Conservation (phyloP, 768 basidiomycete species). For the Lepiota brunneoincarnata region DNA sequence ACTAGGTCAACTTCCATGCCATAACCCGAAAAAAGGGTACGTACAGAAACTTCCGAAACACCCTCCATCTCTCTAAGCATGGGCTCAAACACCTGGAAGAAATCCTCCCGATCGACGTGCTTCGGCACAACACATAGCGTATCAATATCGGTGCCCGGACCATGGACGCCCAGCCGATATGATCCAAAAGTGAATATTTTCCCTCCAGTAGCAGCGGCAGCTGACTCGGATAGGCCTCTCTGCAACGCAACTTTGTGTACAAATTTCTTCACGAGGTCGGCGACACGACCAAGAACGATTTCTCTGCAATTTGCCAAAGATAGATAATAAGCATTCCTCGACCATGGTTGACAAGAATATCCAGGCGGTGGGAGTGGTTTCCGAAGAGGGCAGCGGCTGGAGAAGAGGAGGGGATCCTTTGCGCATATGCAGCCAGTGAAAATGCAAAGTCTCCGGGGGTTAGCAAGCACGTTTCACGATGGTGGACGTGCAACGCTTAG, state of each 20-base stretch:
- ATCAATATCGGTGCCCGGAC: slow-evolving; percentile 95
- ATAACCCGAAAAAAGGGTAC: slow-evolving; percentile 26
- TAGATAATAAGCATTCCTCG: not conserved
- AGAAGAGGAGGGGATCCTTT: not conserved
- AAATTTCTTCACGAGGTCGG: slow-evolving; percentile 89
- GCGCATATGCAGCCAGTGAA: not conserved
- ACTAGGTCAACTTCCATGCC: slow-evolving; percentile 6
- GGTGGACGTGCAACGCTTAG: not conserved
- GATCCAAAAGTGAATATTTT: slow-evolving; percentile 99
- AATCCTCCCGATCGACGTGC: slow-evolving; percentile 93
- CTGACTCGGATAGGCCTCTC: slow-evolving; percentile 82
- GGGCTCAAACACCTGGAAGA: slow-evolving; percentile 86
- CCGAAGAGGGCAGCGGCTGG: not conserved
- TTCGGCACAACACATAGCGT: slow-evolving; percentile 97
- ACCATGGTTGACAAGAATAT: not conserved
- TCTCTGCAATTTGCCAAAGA: slow-evolving; percentile 57
- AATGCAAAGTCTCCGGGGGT: not conserved
- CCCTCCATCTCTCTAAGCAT: slow-evolving; percentile 86
- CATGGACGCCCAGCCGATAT: slow-evolving; percentile 96
- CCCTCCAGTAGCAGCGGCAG: slow-evolving; percentile 88
- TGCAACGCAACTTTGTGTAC: slow-evolving; percentile 79
- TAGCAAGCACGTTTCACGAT: not conserved
- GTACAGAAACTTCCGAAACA: slow-evolving; percentile 84
- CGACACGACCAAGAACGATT: slow-evolving; percentile 86
- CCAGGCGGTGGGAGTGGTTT: not conserved